Evolutionary conservation across 768 basidiomycete genomes (phyloP).

Genomic region (Neoboletus magnificus): DNA sequence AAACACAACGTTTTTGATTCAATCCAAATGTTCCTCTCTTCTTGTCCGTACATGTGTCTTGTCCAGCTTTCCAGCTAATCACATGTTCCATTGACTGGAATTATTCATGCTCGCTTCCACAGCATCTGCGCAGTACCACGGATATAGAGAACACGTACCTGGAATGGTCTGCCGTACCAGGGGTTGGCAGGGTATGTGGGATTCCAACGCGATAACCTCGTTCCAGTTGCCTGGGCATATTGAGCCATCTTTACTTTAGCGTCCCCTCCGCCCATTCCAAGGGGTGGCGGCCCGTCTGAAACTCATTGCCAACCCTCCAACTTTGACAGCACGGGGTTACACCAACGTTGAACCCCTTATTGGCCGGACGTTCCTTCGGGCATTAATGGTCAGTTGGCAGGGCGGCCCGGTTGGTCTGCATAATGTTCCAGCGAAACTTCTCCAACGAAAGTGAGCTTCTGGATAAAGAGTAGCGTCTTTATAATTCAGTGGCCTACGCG

Average conservation of each 20-base stretch:
- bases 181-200: constrained; percentile 5
- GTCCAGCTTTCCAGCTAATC: neutral
- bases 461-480: constrained; percentile 13
- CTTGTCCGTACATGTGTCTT: neutral
- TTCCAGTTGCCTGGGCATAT: neutral
- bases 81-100: neutral
- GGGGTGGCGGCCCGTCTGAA: neutral
- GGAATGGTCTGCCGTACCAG: neutral
- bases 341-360: neutral
- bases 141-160: neutral
- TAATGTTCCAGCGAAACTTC: neutral
- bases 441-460: neutral
- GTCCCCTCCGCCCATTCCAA: neutral
- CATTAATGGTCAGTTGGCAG: neutral
- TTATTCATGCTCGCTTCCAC: neutral
- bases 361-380: neutral
- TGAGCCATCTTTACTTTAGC: neutral
- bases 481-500: neutral
- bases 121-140: neutral
- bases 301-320: neutral
- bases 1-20: constrained; percentile 12
- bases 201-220: neutral
- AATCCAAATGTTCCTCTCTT: neutral
- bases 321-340: neutral
- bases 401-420: neutral